phyloP scores from a whole-genome alignment of 345 rosid species.

The Triadica sebifera region DNA sequence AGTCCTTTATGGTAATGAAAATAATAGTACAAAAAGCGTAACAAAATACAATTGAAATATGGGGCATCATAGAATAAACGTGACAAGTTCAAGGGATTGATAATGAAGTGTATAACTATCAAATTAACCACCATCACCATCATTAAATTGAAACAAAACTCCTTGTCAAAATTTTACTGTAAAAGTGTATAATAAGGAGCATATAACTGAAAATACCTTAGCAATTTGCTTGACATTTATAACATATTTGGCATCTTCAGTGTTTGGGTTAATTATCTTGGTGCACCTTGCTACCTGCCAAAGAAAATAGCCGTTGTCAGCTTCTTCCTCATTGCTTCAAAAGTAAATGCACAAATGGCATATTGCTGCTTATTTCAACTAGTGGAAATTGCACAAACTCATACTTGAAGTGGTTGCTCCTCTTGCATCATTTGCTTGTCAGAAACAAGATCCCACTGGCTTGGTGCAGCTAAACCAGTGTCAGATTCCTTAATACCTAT shows the following conservation, averaged over 20 bases:
- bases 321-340: neutral
- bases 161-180: neutral
- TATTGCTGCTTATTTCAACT: neutral
- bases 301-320: neutral
- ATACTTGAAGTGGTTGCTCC: constrained; percentile 89
- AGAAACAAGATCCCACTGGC: constrained; percentile 99
- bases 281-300: constrained; percentile 93
- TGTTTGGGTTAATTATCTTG: constrained; percentile 88
- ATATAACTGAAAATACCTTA: constrained; percentile 45
- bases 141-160: neutral
- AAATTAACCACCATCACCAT: neutral
- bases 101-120: neutral
- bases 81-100: neutral
- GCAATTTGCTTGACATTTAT: constrained; percentile 98
- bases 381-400: neutral
- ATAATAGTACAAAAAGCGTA: neutral
- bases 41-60: too few species aligned
- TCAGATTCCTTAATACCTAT: constrained; percentile 96
- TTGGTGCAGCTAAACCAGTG: constrained; percentile 93
- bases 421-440: constrained; percentile 99
- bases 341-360: neutral
- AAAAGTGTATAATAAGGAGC: neutral
- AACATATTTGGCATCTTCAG: constrained; percentile 94
- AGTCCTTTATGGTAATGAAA: neutral
- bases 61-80: neutral